Evolutionary conservation across 148 eudicot genomes (phyloP).

Genomic region (Nepenthes mirabilis): DNA sequence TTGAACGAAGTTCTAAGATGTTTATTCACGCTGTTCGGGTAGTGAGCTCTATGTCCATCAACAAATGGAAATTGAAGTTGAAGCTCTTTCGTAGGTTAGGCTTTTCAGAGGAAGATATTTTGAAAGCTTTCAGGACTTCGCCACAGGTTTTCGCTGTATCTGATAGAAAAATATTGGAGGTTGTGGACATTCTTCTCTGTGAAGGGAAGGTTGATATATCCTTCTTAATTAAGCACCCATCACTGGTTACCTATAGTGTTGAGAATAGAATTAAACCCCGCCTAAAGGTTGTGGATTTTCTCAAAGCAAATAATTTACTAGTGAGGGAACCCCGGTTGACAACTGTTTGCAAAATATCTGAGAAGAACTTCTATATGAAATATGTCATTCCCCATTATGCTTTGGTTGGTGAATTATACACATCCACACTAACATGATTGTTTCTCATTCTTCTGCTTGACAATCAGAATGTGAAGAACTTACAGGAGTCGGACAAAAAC

Average conservation of each 20-base stretch:
- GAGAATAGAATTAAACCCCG: constrained; percentile 15
- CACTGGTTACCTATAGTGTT: constrained; percentile 8
- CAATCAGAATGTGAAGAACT: background rate
- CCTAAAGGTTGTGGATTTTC: constrained; percentile 6
- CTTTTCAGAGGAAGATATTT: constrained; percentile 10
- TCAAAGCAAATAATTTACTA: constrained; percentile 9
- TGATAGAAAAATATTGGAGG: constrained; percentile 12
- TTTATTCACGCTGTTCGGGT: constrained; percentile 14
- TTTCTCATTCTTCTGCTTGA: background rate
- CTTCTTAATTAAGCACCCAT: constrained; percentile 7
- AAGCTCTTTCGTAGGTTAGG: constrained; percentile 15
- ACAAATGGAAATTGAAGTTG: constrained; percentile 17
- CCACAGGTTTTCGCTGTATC: constrained; percentile 16
- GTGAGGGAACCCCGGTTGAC: constrained; percentile 1
- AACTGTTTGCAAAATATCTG: constrained; percentile 2
- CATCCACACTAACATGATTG: background rate
- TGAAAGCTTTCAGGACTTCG: constrained; percentile 4
- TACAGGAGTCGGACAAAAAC: too few species aligned
- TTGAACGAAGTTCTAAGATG: constrained; percentile 10
- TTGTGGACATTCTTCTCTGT: constrained; percentile 1
- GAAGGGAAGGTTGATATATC: constrained; percentile 7
- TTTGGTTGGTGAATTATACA: constrained; percentile 5
- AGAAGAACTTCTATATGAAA: constrained; percentile 3
- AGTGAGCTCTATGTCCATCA: constrained; percentile 8
- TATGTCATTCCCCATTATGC: constrained; percentile 12